A percentile compares a stretch with the other conserved stretches of the same genome.
Evolutionary conservation across 2,329 filamentous ascomycete genomes (phyloP).

Genomic region (Chaetomium sp.): DNA sequence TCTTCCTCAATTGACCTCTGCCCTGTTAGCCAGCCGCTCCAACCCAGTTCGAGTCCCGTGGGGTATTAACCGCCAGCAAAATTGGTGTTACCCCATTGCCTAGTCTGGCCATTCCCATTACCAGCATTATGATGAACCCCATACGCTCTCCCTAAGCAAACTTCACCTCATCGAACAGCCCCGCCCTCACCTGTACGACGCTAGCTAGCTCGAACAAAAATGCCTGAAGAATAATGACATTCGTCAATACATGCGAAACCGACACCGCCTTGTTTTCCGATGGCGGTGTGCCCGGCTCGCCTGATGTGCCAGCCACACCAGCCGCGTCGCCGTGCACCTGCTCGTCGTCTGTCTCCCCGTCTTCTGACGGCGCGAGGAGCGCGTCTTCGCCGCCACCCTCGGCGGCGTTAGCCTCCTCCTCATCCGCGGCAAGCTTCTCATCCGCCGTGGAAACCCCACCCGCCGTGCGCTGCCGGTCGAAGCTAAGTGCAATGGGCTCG

Average conservation of each 20-base stretch:
- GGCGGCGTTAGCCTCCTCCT: constrained; percentile 12
- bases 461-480: constrained; percentile 30
- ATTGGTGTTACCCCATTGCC: too few relatives aligned
- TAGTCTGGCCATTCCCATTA: too few relatives aligned
- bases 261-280: constrained; percentile 45
- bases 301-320: neutral
- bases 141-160: constrained; percentile 38
- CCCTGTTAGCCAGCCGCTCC: too few relatives aligned
- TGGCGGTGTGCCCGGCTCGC: constrained; percentile 7
- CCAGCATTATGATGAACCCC: neutral
- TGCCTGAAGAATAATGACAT: constrained; percentile 71
- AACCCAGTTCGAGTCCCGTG: too few relatives aligned
- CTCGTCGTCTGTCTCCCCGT: constrained; percentile 12
- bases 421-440: constrained; percentile 6
- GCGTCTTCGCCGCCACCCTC: constrained; percentile 22
- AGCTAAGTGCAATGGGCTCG: constrained; percentile 42
- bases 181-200: constrained; percentile 66
- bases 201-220: constrained; percentile 73
- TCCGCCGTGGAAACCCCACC: constrained; percentile 11
- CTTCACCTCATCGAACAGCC: constrained; percentile 68
- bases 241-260: constrained; percentile 72
- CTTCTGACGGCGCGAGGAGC: constrained; percentile 19
- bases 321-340: neutral
- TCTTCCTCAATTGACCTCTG: neutral
- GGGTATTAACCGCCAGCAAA: too few relatives aligned